Evolutionary conservation across 768 basidiomycete species (phyloP).

Genomic region (Sporobolomyces pararoseus): DNA sequence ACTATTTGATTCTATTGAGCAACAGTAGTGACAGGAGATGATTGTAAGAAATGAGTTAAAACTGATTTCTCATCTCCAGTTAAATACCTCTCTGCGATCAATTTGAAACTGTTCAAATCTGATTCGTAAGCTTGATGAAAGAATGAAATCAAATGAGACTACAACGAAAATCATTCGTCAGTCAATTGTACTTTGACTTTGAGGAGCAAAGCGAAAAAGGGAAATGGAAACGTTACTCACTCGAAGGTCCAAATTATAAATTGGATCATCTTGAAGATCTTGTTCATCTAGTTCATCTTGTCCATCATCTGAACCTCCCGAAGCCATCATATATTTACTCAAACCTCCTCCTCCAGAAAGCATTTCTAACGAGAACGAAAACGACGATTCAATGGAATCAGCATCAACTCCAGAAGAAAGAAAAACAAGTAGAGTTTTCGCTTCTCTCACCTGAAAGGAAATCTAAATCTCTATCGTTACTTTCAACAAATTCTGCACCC

Average conservation of each 20-base stretch:
- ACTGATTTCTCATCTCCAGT: constrained; percentile 35
- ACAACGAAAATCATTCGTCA: neutral
- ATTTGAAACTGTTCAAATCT: constrained; percentile 44
- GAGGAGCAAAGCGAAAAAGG: too few species aligned
- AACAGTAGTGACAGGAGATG: too few species aligned
- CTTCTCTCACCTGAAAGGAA: constrained; percentile 61
- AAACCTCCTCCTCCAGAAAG: constrained; percentile 68
- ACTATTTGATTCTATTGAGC: too few species aligned
- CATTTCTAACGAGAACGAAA: constrained; percentile 55
- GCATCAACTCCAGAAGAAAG: neutral
- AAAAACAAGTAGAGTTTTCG: neutral
- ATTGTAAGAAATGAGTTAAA: constrained; percentile 15
- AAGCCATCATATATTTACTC: constrained; percentile 73
- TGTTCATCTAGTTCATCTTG: constrained; percentile 73
- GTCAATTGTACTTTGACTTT: too few species aligned
- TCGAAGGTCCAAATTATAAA: constrained; percentile 78
- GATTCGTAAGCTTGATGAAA: constrained; percentile 48
- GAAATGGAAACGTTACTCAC: too few species aligned
- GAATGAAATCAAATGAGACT: constrained; percentile 48
- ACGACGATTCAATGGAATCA: neutral
- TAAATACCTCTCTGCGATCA: constrained; percentile 35
- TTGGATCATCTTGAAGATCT: constrained; percentile 77
- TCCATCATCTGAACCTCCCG: constrained; percentile 22
- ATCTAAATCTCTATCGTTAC: constrained; percentile 66
- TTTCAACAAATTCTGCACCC: constrained; percentile 58